A percentile compares a stretch with the other conserved stretches of the same genome.
Evolutionary conservation across 2,329 filamentous ascomycete genomes (phyloP).

Genomic region (Penicillium sp.): DNA sequence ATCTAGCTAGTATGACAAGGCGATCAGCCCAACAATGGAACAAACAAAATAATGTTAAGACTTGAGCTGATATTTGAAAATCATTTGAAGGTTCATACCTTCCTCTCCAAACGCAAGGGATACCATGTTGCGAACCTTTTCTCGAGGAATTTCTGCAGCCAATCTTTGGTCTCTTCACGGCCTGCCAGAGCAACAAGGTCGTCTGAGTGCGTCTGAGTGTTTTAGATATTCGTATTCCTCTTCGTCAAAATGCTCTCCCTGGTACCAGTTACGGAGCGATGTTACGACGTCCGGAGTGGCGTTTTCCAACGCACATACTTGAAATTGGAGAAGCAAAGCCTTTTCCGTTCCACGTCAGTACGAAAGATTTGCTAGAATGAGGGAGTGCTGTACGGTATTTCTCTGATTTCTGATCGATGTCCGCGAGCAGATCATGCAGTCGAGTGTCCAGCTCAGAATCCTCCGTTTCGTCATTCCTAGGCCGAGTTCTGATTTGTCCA

Average conservation of each 20-base stretch:
- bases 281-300: not conserved
- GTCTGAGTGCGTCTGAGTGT: not conserved
- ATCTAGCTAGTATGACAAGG: not conserved
- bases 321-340: not conserved
- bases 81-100: not conserved
- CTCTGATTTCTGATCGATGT: not conserved
- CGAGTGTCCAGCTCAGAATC: not conserved
- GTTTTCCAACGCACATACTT: not conserved
- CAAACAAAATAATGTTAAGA: not conserved
- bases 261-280: not conserved
- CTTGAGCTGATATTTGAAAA: not conserved
- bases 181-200: not conserved
- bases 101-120: not conserved
- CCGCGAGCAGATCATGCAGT: not conserved
- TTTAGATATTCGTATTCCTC: not conserved
- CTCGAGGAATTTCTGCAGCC: not conserved
- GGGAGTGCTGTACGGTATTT: not conserved
- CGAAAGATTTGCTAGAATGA: not conserved
- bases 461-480: not conserved
- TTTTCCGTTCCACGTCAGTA: not conserved
- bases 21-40: not conserved
- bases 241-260: not conserved
- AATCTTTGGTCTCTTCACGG: not conserved
- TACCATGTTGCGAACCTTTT: not conserved
- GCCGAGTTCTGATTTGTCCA: not conserved